Base-by-base conservation (phyloP, 2,329 filamentous ascomycete genomes). In the Neopestalotiopsis sp. region DNA sequence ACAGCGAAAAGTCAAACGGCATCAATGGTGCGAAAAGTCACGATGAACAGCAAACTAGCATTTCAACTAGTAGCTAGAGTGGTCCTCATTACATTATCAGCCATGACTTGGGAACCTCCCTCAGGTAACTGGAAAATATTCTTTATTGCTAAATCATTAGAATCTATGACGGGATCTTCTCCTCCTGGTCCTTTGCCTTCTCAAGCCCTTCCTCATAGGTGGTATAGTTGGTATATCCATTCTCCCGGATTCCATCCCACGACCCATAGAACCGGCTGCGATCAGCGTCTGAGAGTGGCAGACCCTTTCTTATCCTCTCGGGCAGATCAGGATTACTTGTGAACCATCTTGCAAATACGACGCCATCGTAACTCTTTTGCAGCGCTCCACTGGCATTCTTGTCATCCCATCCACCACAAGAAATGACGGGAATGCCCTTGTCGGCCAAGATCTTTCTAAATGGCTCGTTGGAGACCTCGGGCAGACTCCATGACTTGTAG, bases 291-390 rank as follows among this genome's bases (percentile, higher is more conserved):
- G 77, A 78, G 59, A 86, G 73, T 49, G 75, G 73, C 14, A 81
- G 72, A 0, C 79, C 81, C 38, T 84, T 77, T 20, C 77, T 74
- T 24, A 86, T 69, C 62, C 82, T 70, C 70, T 79, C 81, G 0
- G 80, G 78, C 45, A 85, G 72, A 75, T 86, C 83, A 1, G 83
- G 83, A 64, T 85, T 85, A 24, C 80, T 76, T 59, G 83, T 83
- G 70, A 84, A 85, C 72, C 77, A 81, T 17, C 81, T 75, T 14
- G 83, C 84, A 66, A 83, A 85, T 3, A 82, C 80, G 68, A 84
- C 75, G 0, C 74, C 79, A 67, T 84, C 77, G 63, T 60, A 74
- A 10, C 67, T 59, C 13, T 77, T 74, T 12, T 75, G 72, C n/a
- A 75, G 71, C 32, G 74, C 74, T 20, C 77, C 75, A 13, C 74